phyloP scores from a whole-genome alignment of 2,329 filamentous ascomycete genomes.

The Thielaviopsis euricoi region DNA sequence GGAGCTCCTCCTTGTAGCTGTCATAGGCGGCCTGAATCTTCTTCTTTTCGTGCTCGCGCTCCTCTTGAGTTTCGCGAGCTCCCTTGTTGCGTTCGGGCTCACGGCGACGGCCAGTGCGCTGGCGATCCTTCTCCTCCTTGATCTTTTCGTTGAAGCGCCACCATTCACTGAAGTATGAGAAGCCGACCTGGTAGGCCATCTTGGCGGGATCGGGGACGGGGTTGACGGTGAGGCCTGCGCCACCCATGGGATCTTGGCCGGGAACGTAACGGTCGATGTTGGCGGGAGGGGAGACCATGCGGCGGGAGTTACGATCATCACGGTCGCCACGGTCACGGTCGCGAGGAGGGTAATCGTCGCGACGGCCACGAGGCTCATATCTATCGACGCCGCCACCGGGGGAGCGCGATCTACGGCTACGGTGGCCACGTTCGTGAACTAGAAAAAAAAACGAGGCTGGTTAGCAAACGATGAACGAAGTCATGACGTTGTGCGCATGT shows the following conservation, averaged over 20 bases:
- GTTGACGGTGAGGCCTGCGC: conserved; percentile 35
- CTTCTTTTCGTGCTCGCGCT: conserved; percentile 62
- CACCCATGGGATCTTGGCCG: conserved; percentile 39
- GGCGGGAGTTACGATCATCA: conserved; percentile 39
- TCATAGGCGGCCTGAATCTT: conserved; percentile 60
- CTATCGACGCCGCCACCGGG: conserved; percentile 50
- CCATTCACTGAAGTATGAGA: conserved; percentile 77
- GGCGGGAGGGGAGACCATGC: conserved; percentile 43
- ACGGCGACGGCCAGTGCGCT: conserved; percentile 50
- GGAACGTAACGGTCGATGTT: conserved; percentile 79
- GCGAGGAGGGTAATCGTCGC: conserved; percentile 47
- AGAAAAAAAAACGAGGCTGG: conserved; percentile 9
- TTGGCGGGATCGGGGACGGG: conserved; percentile 56
- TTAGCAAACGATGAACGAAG: conserved; percentile 7
- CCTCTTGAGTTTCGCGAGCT: conserved; percentile 50
- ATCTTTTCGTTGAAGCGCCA: conserved; percentile 70
- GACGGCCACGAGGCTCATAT: conserved; percentile 50
- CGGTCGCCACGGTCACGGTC: conserved; percentile 37
- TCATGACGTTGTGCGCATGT: neutral
- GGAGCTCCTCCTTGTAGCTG: conserved; percentile 49
- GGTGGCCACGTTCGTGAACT: conserved; percentile 43
- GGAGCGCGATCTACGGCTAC: conserved; percentile 48
- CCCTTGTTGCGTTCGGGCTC: conserved; percentile 47
- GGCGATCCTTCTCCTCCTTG: conserved; percentile 63
- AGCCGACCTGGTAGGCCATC: conserved; percentile 65